Evolutionary conservation across 352 stramenopile genomes (phyloP), one percentile per base, ranked within the genome.

Genomic region (Phytophthora cajani): DNA sequence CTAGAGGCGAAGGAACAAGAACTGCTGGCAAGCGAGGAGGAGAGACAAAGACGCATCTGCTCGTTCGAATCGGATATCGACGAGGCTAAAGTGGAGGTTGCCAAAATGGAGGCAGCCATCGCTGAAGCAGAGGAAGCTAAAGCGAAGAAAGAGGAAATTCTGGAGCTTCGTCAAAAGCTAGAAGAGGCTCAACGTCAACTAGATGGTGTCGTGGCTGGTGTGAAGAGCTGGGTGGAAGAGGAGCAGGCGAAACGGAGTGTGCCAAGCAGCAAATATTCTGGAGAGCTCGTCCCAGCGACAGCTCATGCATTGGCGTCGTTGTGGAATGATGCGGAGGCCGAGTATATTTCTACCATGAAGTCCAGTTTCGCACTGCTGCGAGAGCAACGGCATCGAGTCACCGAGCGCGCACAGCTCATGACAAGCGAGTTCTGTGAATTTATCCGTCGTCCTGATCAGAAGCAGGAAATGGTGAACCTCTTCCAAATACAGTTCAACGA

Each of bases 401-500:
- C 75, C 44, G 60, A 78, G 57, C 70, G 75, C 17, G 61, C 66
- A 0, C 64, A 72, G 67, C 49, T 70, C 66, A 30, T 88, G 46
- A 71, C 86, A 12, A 58, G 76, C 10, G 66, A 83, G 2, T 90
- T 96, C 47, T 85, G 71, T 30, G 58, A 67, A 38, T 87, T 93
- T 56, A 55, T 95, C 12, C 81, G 78, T 0, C 82, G 89, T 27
- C 64, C 69, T 0, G 91, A 97, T 58, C 51, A 73, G 12, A 92
- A 93, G 63, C 91, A 97, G 64, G 64, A 58, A 4, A 42, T 84
- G 25, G 65, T 97, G 3, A 82, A 87, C 44, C 58, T 66, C 10
- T 98, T 95, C 67, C 85, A 96, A 58, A 65, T 54, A 6, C 74
- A 71, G 12, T 95, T 95, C 61, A 96, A 97, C 58, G 77, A 78